Conservation (phyloP, 768 basidiomycete genomes). For the Vararia minispora region DNA sequence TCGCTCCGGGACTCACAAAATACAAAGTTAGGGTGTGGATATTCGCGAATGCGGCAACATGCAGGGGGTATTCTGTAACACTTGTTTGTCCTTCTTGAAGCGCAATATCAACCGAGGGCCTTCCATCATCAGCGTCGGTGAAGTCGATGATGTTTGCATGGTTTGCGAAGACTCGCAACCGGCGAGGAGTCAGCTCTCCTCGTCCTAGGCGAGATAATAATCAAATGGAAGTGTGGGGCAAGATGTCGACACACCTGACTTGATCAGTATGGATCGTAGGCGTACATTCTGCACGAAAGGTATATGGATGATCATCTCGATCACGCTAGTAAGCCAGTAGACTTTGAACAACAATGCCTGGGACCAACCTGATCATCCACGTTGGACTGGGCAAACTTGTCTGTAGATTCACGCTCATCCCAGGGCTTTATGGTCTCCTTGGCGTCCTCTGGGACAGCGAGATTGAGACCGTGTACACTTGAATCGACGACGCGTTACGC, state of each 20-base stretch:
- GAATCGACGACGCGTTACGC: constrained; percentile 3
- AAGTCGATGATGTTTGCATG: constrained; percentile 69
- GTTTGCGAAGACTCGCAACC: constrained; percentile 67
- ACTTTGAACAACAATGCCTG: not conserved
- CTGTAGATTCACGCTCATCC: constrained; percentile 62
- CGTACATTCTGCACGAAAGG: constrained; percentile 75
- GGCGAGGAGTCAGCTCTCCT: constrained; percentile 66
- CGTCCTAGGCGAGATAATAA: constrained; percentile 36
- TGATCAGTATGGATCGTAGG: constrained; percentile 62
- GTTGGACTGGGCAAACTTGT: constrained; percentile 58
- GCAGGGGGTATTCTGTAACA: constrained; percentile 68
- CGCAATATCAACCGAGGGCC: constrained; percentile 60
- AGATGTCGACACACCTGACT: constrained; percentile 43
- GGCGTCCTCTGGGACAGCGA: constrained; percentile 73
- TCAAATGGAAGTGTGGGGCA: constrained; percentile 3
- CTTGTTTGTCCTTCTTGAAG: constrained; percentile 60
- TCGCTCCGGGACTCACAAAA: constrained; percentile 47
- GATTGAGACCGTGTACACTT: constrained; percentile 74
- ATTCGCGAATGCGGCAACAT: constrained; percentile 66
- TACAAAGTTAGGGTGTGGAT: constrained; percentile 65
- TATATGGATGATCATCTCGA: constrained; percentile 68
- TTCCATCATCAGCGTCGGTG: constrained; percentile 52
- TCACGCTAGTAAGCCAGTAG: not conserved
- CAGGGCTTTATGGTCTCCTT: constrained; percentile 72
- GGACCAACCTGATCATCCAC: constrained; percentile 72